These are phyloP conservation scores for Claviceps humidiphila DNA, from an alignment of 2,329 filamentous ascomycete species.

Conservation along the genomic window DNA sequence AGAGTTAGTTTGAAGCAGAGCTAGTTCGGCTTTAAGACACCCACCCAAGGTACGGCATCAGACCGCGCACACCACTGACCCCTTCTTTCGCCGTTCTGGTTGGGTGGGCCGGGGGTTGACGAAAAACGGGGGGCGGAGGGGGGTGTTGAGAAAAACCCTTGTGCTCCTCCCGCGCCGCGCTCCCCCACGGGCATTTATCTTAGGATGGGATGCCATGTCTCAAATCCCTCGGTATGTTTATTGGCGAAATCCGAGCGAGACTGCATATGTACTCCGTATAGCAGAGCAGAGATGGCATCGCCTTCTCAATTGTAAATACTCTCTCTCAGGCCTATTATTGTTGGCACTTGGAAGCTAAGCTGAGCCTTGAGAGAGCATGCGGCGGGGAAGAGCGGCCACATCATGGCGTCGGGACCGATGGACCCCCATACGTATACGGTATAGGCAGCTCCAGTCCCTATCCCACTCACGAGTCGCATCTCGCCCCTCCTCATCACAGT, in stretches of 20 bases:
- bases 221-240: background rate
- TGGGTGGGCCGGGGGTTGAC: background rate
- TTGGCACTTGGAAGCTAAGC: background rate
- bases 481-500: background rate
- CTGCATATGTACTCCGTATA: background rate
- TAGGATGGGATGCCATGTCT: background rate
- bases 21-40: constrained; percentile 3
- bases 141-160: background rate
- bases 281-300: background rate
- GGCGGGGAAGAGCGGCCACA: background rate
- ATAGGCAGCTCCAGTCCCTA: background rate
- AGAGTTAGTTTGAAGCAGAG: constrained; percentile 2
- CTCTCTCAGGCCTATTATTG: background rate
- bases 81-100: background rate
- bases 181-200: constrained; percentile 1
- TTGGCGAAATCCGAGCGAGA: background rate
- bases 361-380: background rate
- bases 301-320: background rate
- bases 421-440: too few relatives aligned
- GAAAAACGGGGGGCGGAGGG: background rate
- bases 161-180: background rate
- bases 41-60: background rate
- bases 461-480: background rate
- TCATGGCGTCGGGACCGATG: background rate
- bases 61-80: background rate